These are phyloP conservation scores for Clarireedia homoeocarpa DNA, from an alignment of 2,329 filamentous ascomycete genomes.

Conservation along the genomic window DNA sequence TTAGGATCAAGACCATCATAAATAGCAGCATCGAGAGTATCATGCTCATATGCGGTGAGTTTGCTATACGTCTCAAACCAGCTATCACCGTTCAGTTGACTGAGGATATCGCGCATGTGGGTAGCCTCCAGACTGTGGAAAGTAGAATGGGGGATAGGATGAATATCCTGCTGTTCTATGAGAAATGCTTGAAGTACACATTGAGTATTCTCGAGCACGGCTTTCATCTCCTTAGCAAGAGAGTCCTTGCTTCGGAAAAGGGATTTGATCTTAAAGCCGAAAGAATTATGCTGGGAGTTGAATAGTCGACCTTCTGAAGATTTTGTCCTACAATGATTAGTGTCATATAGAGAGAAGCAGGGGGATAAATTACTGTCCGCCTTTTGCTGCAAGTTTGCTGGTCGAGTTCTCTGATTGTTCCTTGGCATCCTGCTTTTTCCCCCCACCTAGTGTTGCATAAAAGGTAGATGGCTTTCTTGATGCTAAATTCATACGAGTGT, in stretches of 20 bases:
- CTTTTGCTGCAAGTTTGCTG: neutral
- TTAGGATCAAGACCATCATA: constrained; percentile 1
- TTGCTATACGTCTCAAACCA: constrained; percentile 24
- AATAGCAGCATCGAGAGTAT: constrained; percentile 9
- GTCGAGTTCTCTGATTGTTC: neutral
- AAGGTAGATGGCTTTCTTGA: too few species aligned
- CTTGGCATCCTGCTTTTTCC: neutral
- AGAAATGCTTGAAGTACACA: constrained; percentile 21
- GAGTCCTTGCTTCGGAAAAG: constrained; percentile 24
- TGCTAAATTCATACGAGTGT: neutral
- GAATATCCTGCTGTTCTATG: constrained; percentile 11
- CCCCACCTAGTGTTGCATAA: neutral
- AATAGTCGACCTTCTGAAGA: constrained; percentile 18
- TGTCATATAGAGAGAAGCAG: neutral
- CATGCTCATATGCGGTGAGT: constrained; percentile 14
- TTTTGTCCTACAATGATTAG: constrained; percentile 14
- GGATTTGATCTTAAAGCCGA: constrained; percentile 21
- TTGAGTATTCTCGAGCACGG: constrained; percentile 14
- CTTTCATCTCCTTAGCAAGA: constrained; percentile 23
- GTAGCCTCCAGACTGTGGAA: constrained; percentile 25
- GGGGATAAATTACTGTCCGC: neutral
- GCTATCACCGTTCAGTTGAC: constrained; percentile 18
- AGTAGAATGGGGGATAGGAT: constrained; percentile 21
- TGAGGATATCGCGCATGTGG: constrained; percentile 24
- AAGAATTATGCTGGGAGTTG: constrained; percentile 14